Evolutionary conservation across 805 yeast genomes (phyloP).

Genomic region (Candida corydali): DNA sequence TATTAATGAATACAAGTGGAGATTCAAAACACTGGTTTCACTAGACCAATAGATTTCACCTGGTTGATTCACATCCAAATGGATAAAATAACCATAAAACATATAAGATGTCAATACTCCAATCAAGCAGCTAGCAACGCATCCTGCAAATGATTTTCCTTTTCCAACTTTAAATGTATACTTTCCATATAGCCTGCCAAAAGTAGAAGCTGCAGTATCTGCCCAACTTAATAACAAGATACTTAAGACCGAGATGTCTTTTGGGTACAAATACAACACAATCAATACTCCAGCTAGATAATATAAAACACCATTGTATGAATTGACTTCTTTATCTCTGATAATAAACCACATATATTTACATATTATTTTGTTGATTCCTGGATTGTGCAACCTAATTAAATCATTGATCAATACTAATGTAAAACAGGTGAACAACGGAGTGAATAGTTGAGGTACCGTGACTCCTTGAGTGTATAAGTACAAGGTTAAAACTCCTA

Average conservation of each 20-base stretch:
- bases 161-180: conserved; percentile 72
- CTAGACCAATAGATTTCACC: conserved; percentile 65
- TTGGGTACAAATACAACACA: conserved; percentile 66
- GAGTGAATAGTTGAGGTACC: conserved; percentile 53
- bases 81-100: conserved; percentile 72
- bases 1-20: conserved; percentile 51
- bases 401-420: conserved; percentile 61
- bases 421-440: conserved; percentile 52
- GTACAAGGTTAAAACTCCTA: conserved; percentile 76
- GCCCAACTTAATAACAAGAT: conserved; percentile 90
- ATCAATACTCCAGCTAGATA: conserved; percentile 74
- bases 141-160: conserved; percentile 86
- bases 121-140: conserved; percentile 74
- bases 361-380: conserved; percentile 67
- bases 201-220: conserved; percentile 93
- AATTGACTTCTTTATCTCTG: conserved; percentile 73
- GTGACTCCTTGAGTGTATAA: conserved; percentile 62
- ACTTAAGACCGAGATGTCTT: conserved; percentile 76
- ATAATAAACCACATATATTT: conserved; percentile 71
- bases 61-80: conserved; percentile 49
- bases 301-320: conserved; percentile 83
- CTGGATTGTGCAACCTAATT: conserved; percentile 56
- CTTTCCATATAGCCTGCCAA: conserved; percentile 84
- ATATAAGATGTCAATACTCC: conserved; percentile 66
- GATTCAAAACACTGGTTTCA: conserved; percentile 51